A percentile compares a stretch with the other conserved stretches of the same genome.
phyloP scores from a whole-genome alignment of 2,329 filamentous ascomycete species.

The Balansia obtecta region DNA sequence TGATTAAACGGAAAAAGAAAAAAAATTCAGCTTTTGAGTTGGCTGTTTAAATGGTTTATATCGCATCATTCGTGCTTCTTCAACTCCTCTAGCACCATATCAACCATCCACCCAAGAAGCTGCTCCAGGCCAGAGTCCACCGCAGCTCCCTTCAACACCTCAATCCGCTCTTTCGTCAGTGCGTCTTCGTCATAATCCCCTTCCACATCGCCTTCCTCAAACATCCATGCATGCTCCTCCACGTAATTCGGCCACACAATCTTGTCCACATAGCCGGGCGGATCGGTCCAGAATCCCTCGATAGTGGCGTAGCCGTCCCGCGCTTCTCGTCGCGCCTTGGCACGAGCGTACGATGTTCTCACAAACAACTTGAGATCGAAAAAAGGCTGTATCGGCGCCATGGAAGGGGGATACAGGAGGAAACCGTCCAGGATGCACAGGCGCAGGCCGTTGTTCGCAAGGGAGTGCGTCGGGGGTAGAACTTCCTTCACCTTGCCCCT shows the following conservation, averaged over 20 bases:
- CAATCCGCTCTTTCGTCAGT: constrained; percentile 30
- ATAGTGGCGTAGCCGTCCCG: constrained; percentile 67
- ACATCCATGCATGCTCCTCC: constrained; percentile 68
- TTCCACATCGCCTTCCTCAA: constrained; percentile 56
- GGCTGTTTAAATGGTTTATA: neutral
- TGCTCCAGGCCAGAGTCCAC: constrained; percentile 46
- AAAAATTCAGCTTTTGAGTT: neutral
- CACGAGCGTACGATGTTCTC: constrained; percentile 50
- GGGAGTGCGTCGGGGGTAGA: constrained; percentile 29
- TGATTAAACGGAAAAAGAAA: neutral
- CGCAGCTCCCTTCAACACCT: constrained; percentile 32
- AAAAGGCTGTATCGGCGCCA: constrained; percentile 42
- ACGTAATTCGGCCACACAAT: constrained; percentile 96
- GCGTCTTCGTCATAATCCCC: constrained; percentile 35
- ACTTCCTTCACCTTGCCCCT: constrained; percentile 35
- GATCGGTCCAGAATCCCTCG: constrained; percentile 91
- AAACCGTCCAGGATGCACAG: constrained; percentile 82
- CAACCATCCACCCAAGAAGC: constrained; percentile 57
- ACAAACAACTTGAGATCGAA: constrained; percentile 74
- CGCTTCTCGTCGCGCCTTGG: constrained; percentile 53
- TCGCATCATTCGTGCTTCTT: constrained; percentile 13
- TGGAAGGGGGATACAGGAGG: constrained; percentile 55
- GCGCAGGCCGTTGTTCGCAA: constrained; percentile 19
- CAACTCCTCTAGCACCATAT: constrained; percentile 40
- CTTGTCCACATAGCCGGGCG: constrained; percentile 84